Evolutionary conservation across 371 early-diverging fungal species (phyloP).

Genomic region (Haplosporangium sp.): DNA sequence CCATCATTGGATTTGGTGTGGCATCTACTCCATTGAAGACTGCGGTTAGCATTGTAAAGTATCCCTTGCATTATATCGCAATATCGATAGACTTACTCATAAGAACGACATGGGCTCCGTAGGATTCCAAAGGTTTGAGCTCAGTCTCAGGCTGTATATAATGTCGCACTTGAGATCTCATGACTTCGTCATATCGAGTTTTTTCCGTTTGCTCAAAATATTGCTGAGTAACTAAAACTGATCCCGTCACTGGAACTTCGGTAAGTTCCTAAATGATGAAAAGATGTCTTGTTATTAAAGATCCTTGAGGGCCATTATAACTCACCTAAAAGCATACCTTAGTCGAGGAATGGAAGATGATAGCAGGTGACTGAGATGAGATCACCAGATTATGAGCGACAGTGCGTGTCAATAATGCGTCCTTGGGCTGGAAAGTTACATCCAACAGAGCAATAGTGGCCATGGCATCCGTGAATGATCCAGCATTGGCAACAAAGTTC

Average conservation of each 20-base stretch:
- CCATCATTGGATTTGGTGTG: constrained; percentile 29
- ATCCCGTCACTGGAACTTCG: constrained; percentile 21
- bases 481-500: constrained; percentile 60
- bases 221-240: constrained; percentile 44
- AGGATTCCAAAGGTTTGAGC: constrained; percentile 42
- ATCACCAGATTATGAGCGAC: constrained; percentile 41
- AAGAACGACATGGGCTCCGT: constrained; percentile 45
- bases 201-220: constrained; percentile 45
- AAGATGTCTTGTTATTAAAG: no score
- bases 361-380: constrained; percentile 53
- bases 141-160: constrained; percentile 33
- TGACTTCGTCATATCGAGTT: constrained; percentile 21
- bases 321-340: constrained; percentile 23
- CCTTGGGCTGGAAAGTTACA: constrained; percentile 57
- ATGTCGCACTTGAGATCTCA: constrained; percentile 22
- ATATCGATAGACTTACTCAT: constrained; percentile 38
- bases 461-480: constrained; percentile 58
- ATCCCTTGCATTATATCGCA: no score
- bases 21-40: constrained; percentile 20
- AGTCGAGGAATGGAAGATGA: constrained; percentile 61
- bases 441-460: constrained; percentile 63
- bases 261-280: constrained; percentile 19
- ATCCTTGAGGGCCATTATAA: no score
- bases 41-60: neutral
- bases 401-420: constrained; percentile 28